A percentile compares a stretch with the other conserved stretches of the same genome.
These are phyloP conservation scores for Plasmodium malariae DNA, from an alignment of 169 alveolate genomes.

Conservation along the genomic window DNA sequence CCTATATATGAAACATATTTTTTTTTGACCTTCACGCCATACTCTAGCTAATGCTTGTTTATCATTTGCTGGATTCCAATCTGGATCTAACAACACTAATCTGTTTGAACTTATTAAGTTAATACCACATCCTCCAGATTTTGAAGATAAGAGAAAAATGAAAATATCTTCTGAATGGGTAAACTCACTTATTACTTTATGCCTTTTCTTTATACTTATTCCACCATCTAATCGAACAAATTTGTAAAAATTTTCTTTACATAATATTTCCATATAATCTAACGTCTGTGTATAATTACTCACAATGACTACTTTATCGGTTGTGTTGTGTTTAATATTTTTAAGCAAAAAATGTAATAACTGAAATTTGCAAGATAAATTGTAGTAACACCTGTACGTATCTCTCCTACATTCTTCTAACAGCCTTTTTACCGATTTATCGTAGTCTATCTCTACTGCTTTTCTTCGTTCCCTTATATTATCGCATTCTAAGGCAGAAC, in stretches of 20 bases:
- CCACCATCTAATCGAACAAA: conserved; percentile 94
- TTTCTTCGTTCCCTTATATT: too few species aligned
- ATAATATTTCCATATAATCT: conserved; percentile 90
- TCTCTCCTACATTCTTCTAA: conserved; percentile 60
- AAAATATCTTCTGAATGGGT: conserved; percentile 88
- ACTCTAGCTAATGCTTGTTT: conserved; percentile 97
- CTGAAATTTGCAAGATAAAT: conserved; percentile 78
- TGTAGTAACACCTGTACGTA: conserved; percentile 38
- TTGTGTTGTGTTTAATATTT: conserved; percentile 83
- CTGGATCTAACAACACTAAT: conserved; percentile 97
- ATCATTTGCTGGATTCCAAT: conserved; percentile 99
- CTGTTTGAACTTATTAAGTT: conserved; percentile 98
- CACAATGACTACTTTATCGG: conserved; percentile 93
- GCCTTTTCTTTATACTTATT: conserved; percentile 89
- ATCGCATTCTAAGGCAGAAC: too few species aligned
- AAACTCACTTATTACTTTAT: conserved; percentile 87
- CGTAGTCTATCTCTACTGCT: conserved; percentile 41
- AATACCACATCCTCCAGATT: conserved; percentile 99
- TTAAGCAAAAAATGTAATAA: conserved; percentile 82
- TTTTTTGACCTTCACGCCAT: conserved; percentile 98
- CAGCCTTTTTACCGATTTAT: conserved; percentile 53
- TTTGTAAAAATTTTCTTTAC: conserved; percentile 89
- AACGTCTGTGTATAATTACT: conserved; percentile 94
- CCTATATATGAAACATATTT: conserved; percentile 96
- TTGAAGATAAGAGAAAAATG: conserved; percentile 95